Conservation (phyloP, 1,284 basidiomycete species). For the Dichomitus squalens region DNA sequence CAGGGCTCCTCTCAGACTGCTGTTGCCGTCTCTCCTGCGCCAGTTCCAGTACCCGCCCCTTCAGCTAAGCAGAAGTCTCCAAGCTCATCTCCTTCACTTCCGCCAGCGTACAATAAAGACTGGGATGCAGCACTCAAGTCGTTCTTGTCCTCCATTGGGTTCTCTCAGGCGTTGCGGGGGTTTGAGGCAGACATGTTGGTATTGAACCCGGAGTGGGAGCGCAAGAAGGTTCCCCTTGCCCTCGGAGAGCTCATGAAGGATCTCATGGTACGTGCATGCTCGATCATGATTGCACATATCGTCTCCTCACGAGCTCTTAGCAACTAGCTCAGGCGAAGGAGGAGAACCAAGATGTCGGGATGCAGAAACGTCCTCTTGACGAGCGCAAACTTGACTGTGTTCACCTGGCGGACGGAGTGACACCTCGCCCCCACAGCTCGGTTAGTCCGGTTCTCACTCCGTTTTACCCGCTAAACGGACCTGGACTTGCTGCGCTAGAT, state of each 20-base stretch:
- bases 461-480: neutral
- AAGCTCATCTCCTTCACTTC: slow-evolving; percentile 37
- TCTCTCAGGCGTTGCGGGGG: slow-evolving; percentile 62
- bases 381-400: slow-evolving; percentile 68
- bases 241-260: slow-evolving; percentile 52
- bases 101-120: slow-evolving; percentile 48
- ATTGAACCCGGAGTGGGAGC: slow-evolving; percentile 67
- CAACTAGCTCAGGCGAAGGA: slow-evolving; percentile 21
- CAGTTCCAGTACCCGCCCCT: neutral
- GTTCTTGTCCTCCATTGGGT: slow-evolving; percentile 58
- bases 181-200: slow-evolving; percentile 73
- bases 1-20: neutral
- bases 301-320: neutral
- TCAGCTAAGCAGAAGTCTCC: slow-evolving; percentile 16
- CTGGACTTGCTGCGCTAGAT: slow-evolving; percentile 45
- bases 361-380: slow-evolving; percentile 46
- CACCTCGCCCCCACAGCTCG: slow-evolving; percentile 55
- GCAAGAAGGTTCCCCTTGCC: slow-evolving; percentile 53
- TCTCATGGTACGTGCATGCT: slow-evolving; percentile 48
- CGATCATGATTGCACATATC: no score
- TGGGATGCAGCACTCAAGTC: slow-evolving; percentile 63
- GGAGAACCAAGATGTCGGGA: slow-evolving; percentile 13
- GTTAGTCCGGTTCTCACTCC: slow-evolving; percentile 40
- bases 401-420: slow-evolving; percentile 44
- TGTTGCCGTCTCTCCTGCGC: neutral